Evolutionary conservation across 2,329 filamentous ascomycete species (phyloP), one percentile per base, ranked within the genome.

Genomic region (Orbilia blumenaviensis): DNA sequence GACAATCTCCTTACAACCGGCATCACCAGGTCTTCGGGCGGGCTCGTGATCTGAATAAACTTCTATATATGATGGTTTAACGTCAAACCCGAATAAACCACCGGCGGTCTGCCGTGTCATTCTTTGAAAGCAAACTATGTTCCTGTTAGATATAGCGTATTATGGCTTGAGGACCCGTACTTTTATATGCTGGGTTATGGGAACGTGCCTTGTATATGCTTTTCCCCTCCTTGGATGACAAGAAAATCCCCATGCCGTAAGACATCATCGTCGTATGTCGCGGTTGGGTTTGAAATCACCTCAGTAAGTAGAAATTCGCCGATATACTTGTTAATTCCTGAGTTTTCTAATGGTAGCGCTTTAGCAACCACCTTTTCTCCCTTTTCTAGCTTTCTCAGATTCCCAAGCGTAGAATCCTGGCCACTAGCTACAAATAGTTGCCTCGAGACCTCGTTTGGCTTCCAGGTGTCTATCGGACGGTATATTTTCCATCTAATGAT

Each of bases 241-340:
- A 68, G n/a, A 36, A 68, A 75, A 34, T 75, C 63, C 7, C 71
- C 71, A 16, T 75, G 56, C 10, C 36, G 63, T n/a, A 75, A 25
- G 3, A 14, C 38, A 18, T 27, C 16, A 27, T 58, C 6, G 14
- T 46, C 42, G 23, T 46, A 25, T 3, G 42, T 9, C 18, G 18
- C 16, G 3, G 21, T 44, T 1, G 32, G 32, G 2, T 16, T 12
- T 8, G 52, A 44, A 14, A 44, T 60, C 1, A 68, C 64, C 25
- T 68, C 63, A 5, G 36, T 41, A n/a, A 60, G 63, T 0, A 18
- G 25, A 48, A 75, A 68, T 4, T 63, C 23, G 3, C 71, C 54
- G 21, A 62, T 32, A 36, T 68, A 64, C 25, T 25, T 34, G 10
- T 14, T 23, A 12, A 75, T 34, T 5, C 18, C 36, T 3, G 27